Percentiles rank a stretch among this genome's conserved stretches.
phyloP scores from a whole-genome alignment of 495 filamentous ascomycete species.

The Podospora anserina region DNA sequence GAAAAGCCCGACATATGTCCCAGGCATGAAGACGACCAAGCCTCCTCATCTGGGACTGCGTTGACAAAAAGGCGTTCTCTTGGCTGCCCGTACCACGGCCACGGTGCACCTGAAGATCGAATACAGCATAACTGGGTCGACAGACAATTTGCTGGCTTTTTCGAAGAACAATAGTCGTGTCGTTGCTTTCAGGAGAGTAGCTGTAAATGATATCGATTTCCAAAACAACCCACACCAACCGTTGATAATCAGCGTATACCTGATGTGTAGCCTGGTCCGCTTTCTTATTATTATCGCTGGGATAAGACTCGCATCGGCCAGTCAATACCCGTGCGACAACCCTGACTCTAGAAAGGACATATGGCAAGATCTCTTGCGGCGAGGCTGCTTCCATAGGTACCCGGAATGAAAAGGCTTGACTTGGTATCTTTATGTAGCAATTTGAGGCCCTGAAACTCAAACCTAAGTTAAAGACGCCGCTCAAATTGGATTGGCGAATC shows the following conservation, averaged over 20 bases:
- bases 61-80: neutral
- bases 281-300: neutral
- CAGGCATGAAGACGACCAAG: neutral
- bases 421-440: neutral
- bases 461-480: neutral
- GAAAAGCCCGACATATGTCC: neutral
- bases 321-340: neutral
- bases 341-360: neutral
- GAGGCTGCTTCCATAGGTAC: neutral
- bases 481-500: neutral
- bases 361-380: no score
- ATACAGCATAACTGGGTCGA: neutral
- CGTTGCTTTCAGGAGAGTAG: no score
- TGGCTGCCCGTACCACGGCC: no score
- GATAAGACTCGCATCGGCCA: neutral
- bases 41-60: neutral
- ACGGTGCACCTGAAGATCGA: neutral
- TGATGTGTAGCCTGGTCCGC: neutral
- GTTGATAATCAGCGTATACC: neutral
- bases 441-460: neutral
- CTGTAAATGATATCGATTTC: no score
- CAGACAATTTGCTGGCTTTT: conserved; percentile 2
- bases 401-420: neutral
- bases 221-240: neutral
- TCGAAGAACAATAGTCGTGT: neutral